Evolutionary conservation across 2,329 filamentous ascomycete species (phyloP).

Genomic region (Leptosphaerulina australis): DNA sequence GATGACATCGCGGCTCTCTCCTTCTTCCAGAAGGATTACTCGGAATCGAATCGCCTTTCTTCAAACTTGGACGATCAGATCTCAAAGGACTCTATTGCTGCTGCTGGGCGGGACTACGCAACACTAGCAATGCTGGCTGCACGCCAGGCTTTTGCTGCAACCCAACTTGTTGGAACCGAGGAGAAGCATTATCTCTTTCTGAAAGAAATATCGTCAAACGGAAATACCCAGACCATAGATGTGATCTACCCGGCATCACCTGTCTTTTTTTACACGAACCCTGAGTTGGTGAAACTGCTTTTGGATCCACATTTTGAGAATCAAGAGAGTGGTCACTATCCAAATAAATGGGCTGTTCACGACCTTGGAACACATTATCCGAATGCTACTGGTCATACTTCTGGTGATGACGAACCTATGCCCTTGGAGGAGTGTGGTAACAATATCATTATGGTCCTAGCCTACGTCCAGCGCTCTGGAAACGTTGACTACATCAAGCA

Average conservation of each 20-base stretch:
- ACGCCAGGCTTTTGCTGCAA: conserved; percentile 79
- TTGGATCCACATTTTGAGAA: conserved; percentile 82
- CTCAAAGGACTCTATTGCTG: conserved; percentile 71
- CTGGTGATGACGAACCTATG: conserved; percentile 74
- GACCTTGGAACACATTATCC: conserved; percentile 75
- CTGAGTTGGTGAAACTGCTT: conserved; percentile 77
- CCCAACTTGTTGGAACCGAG: conserved; percentile 73
- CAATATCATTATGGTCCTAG: conserved; percentile 82
- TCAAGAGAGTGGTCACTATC: conserved; percentile 80
- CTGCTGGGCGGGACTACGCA: conserved; percentile 75
- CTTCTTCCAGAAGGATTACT: conserved; percentile 78
- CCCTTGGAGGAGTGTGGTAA: conserved; percentile 79
- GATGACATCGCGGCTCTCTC: conserved; percentile 66
- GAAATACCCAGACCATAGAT: conserved; percentile 84
- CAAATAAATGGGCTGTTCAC: conserved; percentile 80
- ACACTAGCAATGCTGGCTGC: conserved; percentile 79
- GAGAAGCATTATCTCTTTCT: conserved; percentile 76
- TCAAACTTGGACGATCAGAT: conserved; percentile 75
- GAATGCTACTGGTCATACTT: conserved; percentile 74
- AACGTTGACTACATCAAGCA: conserved; percentile 60
- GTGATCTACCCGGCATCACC: conserved; percentile 87
- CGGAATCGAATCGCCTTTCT: conserved; percentile 66
- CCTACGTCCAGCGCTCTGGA: conserved; percentile 75
- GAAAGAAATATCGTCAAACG: conserved; percentile 85
- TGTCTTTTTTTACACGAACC: conserved; percentile 85